Base-by-base conservation (phyloP, 495 filamentous ascomycete genomes). In the Lindgomyces ingoldianus region DNA sequence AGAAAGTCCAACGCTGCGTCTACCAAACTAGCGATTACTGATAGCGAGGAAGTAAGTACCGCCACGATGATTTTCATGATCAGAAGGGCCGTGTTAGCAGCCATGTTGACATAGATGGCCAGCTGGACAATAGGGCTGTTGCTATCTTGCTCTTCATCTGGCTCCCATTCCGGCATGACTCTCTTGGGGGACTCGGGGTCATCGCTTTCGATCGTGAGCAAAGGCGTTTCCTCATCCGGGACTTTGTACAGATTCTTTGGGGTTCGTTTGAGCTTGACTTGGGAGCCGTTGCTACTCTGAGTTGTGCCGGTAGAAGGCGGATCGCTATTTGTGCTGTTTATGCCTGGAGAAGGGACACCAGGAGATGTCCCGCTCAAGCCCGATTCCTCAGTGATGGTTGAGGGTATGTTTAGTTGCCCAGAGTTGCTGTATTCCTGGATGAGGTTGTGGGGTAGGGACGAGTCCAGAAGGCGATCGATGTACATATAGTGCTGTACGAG, bases 1-100 rank as follows among this genome's bases (percentile, higher is more conserved):
- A 97, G 78, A 69, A 96, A 95, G 70, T 97, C 93, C 14, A 97
- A 81, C 0, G 88, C 85, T 2, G 90, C 91, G 70, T 97, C 93
- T 1, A 97, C 93, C 58, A 97, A 81, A 68, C 87, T 90, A 16
- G 93, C 93, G 12, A 97, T 81, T 14, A 97, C 89, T 3, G 91
- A 96, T 58, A 97, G 84, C 16, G 91, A 96, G 39, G 82, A 89
- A 0, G 91, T 93, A 56, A 91, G 81, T 6, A 87, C 67, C 47
- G 91, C 87, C 22, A 93, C 91, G 52, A 82, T 85, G 44, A 94
- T 86, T 71, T 97, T 97, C 25, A 90, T 87, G 3, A 79, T 83
- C 0, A 97, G 81, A 3, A 97, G 80, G 42, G 91, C 74, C 4
- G 87, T 75, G 69, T 97, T 97, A 44, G 93, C 93, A n/a, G 82